phyloP scores from a whole-genome alignment of 306 rosid species.

The Senna tora region DNA sequence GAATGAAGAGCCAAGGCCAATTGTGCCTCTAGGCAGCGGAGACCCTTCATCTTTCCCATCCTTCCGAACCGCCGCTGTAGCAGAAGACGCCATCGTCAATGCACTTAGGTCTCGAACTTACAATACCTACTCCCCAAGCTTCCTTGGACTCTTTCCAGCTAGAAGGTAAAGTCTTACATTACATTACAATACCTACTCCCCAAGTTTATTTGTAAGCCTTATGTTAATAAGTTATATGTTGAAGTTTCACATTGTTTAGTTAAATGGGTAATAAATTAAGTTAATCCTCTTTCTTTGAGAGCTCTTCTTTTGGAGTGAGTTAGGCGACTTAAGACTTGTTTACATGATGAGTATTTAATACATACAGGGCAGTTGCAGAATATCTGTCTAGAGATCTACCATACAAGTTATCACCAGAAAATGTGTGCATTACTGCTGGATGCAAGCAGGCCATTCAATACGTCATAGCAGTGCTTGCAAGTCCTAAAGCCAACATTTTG shows the following conservation, averaged over 20 bases:
- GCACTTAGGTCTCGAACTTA: constrained; percentile 37
- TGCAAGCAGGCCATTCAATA: constrained; percentile 43
- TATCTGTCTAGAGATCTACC: constrained; percentile 44
- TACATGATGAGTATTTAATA: too few species aligned
- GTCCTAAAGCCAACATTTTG: constrained; percentile 44
- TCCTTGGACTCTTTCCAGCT: too few species aligned
- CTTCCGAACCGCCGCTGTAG: constrained; percentile 33
- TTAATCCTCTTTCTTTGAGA: too few species aligned
- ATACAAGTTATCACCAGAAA: constrained; percentile 24
- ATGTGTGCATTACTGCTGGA: constrained; percentile 40
- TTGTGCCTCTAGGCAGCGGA: constrained; percentile 41
- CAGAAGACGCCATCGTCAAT: constrained; percentile 44
- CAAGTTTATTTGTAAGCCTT: too few species aligned
- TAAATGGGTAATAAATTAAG: too few species aligned
- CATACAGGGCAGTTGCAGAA: constrained; percentile 46
- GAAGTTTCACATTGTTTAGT: too few species aligned
- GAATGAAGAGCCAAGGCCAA: constrained; percentile 23
- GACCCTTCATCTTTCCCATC: constrained; percentile 42
- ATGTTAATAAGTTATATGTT: too few species aligned
- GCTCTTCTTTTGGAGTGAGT: too few species aligned
- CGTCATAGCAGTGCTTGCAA: constrained; percentile 11
- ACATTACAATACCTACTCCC: too few species aligned
- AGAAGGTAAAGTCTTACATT: too few species aligned
- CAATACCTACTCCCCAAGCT: constrained; percentile 5
- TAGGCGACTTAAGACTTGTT: too few species aligned